A percentile compares a stretch with the other conserved stretches of the same genome.
These are phyloP conservation scores for Withania somnifera DNA, from an alignment of 305 asterid genomes.

Conservation along the genomic window DNA sequence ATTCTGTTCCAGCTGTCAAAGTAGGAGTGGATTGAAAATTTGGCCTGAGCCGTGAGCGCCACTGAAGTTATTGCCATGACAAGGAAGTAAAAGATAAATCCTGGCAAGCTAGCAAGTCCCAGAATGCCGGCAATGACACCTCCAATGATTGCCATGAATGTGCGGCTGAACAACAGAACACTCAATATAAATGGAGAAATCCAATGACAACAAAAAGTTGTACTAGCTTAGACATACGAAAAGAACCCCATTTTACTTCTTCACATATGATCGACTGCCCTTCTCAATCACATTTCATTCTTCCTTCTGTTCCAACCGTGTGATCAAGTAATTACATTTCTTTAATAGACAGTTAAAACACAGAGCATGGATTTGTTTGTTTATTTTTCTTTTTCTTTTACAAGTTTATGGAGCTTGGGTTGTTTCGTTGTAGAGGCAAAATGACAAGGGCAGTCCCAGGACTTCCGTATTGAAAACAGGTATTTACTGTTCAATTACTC, in stretches of 20 bases:
- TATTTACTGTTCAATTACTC: background rate
- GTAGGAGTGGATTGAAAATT: slow-evolving; percentile 57
- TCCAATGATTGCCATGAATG: slow-evolving; percentile 87
- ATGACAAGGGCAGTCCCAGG: background rate
- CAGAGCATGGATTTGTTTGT: background rate
- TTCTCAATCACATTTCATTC: background rate
- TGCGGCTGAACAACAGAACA: slow-evolving; percentile 46
- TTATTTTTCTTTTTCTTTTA: background rate
- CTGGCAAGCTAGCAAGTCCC: slow-evolving; percentile 69
- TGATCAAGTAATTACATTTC: background rate
- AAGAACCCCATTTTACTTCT: background rate
- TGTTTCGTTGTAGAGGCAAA: background rate
- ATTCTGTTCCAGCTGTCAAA: slow-evolving; percentile 80
- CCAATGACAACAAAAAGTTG: background rate
- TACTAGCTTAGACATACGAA: background rate
- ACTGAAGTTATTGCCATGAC: slow-evolving; percentile 72
- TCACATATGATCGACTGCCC: background rate
- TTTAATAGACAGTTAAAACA: background rate
- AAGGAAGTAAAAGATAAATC: slow-evolving; percentile 67
- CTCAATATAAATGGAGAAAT: background rate
- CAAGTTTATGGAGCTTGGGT: background rate
- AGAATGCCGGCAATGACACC: slow-evolving; percentile 76
- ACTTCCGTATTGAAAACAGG: background rate
- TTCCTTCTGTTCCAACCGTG: background rate
- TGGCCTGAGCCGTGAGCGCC: slow-evolving; percentile 74